Evolutionary conservation across 176 grass and related monocot genomes (phyloP).

Genomic region (Eleusine coracana): DNA sequence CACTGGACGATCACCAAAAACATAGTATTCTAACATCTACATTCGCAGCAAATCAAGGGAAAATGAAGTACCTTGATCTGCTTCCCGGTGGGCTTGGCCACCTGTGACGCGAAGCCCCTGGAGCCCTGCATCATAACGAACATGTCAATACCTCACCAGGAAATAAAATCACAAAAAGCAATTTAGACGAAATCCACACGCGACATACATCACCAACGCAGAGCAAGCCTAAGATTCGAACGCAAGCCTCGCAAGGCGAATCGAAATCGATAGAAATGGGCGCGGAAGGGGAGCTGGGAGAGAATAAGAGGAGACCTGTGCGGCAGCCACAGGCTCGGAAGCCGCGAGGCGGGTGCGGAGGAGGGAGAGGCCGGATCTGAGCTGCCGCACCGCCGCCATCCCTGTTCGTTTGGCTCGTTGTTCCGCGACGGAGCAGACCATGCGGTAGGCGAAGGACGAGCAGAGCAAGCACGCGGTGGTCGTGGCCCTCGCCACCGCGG

Average conservation of each 20-base stretch:
- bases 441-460: constrained; percentile 58
- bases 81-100: constrained; percentile 28
- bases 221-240: not conserved
- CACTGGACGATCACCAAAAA: too few species aligned
- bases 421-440: not conserved
- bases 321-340: constrained; percentile 35
- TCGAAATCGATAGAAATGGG: not conserved
- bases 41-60: not conserved
- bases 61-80: constrained; percentile 14
- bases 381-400: constrained; percentile 60
- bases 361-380: constrained; percentile 61
- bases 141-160: not conserved
- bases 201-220: not conserved
- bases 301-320: constrained; percentile 20
- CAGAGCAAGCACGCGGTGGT: constrained; percentile 66
- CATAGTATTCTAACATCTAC: not conserved
- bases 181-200: too few species aligned
- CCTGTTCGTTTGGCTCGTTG: not conserved
- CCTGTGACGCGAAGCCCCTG: constrained; percentile 44
- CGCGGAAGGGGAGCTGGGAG: not conserved
- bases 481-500: constrained; percentile 60
- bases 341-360: constrained; percentile 44
- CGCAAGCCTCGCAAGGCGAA: not conserved
- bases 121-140: constrained; percentile 34
- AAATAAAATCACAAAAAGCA: not conserved